phyloP scores from a whole-genome alignment of 208 protist species.

The Trypanosoma rangeli region DNA sequence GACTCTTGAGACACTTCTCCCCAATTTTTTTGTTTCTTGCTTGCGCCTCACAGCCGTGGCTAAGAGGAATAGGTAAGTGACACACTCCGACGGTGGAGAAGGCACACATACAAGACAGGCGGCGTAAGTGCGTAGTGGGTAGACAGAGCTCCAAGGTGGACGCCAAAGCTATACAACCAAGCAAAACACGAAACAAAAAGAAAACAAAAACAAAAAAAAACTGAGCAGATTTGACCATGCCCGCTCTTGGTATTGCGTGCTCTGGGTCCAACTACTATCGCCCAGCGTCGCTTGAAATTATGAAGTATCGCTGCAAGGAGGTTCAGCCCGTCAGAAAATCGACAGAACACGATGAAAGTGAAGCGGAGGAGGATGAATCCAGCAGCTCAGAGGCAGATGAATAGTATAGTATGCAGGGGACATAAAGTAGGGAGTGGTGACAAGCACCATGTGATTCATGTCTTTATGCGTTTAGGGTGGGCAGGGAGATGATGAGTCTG shows the following conservation, averaged over 20 bases:
- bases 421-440: neutral
- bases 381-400: slow-evolving; percentile 13
- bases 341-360: slow-evolving; percentile 18
- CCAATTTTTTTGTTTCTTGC: neutral
- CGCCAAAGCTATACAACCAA: neutral
- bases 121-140: neutral
- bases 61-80: neutral
- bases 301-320: slow-evolving; percentile 75
- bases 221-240: slow-evolving; percentile 34
- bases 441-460: neutral
- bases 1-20: neutral
- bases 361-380: slow-evolving; percentile 18
- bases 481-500: neutral
- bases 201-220: neutral
- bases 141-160: too few species aligned
- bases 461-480: neutral
- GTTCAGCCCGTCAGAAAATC: slow-evolving; percentile 49
- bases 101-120: neutral
- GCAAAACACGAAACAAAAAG: neutral
- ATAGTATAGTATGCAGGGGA: slow-evolving; percentile 7
- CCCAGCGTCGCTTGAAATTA: slow-evolving; percentile 58
- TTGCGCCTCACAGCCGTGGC: neutral
- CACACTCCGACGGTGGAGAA: neutral
- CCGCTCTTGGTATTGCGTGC: slow-evolving; percentile 73
- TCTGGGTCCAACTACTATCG: slow-evolving; percentile 63